Percentiles rank a stretch among this genome's conserved stretches.
Evolutionary conservation across 495 filamentous ascomycete species (phyloP).

Genomic region (Penicillium lagena): DNA sequence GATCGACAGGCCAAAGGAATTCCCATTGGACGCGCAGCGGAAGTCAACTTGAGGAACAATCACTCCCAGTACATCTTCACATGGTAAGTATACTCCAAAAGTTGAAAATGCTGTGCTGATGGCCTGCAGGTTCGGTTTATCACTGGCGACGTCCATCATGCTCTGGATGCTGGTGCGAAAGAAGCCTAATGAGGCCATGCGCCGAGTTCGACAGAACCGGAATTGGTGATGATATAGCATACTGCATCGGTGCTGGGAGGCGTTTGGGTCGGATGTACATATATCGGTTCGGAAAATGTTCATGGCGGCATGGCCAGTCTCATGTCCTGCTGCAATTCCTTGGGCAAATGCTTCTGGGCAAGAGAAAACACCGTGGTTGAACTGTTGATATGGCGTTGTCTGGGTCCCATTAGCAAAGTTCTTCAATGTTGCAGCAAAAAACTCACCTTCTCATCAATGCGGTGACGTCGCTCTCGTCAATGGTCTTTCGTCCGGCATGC

Average conservation of each 20-base stretch:
- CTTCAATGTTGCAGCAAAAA: slow-evolving; percentile 8
- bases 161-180: slow-evolving; percentile 88
- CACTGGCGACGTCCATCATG: slow-evolving; percentile 85
- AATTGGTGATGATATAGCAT: slow-evolving; percentile 54
- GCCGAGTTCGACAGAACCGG: slow-evolving; percentile 72
- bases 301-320: slow-evolving; percentile 59
- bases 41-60: slow-evolving; percentile 92
- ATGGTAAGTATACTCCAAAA: slow-evolving; percentile 55
- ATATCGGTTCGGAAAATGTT: slow-evolving; percentile 12
- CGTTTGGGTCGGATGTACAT: slow-evolving; percentile 9
- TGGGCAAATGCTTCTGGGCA: slow-evolving; percentile 72
- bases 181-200: slow-evolving; percentile 64
- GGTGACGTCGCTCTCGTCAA: slow-evolving; percentile 78
- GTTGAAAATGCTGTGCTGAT: slow-evolving; percentile 12
- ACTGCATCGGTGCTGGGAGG: slow-evolving; percentile 18
- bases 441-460: slow-evolving; percentile 70
- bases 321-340: slow-evolving; percentile 77
- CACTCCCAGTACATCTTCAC: slow-evolving; percentile 98
- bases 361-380: slow-evolving; percentile 75
- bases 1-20: slow-evolving; percentile 73
- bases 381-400: slow-evolving; percentile 70
- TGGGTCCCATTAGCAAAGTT: slow-evolving; percentile 34
- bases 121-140: slow-evolving; percentile 72
- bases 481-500: slow-evolving; percentile 76
- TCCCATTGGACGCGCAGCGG: slow-evolving; percentile 83